Base-by-base conservation (phyloP, 1,284 basidiomycete species). In the Apiotrichum mycotoxinovorans region DNA sequence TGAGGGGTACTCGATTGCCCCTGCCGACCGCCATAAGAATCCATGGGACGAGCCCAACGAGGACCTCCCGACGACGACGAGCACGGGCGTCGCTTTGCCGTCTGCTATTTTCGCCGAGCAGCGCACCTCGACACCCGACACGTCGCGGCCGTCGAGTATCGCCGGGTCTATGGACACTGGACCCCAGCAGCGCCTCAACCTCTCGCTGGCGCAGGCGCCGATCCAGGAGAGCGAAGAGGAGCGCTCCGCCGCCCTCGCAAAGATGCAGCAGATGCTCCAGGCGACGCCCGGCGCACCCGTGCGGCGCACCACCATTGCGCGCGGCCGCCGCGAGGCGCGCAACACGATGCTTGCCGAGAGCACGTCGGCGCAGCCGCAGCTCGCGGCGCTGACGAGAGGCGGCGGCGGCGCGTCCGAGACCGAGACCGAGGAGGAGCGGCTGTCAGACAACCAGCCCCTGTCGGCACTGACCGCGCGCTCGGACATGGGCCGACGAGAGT, bases 1-100 rank as follows among this genome's bases (percentile, higher is more conserved):
- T 0, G 80, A 82, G 49, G 81, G 81, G 8, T 83, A 75, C 73
- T 79, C 79, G 12, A 77, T 82, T 12, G 79, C 81, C 17, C 81
- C 81, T 1, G 70, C 77, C 1, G 78, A 79, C 47, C 72, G 79
- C 44, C 80, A 80, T 61, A 70, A 78, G 47, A 76, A 70, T 57
- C 77, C 76, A 2, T 81, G 78, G 80, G 79, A 78, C 40, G 70
- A 76, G 17, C 69, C 71, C 1, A 70, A 66, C 47, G 68, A 72
- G 43, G 26, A 49, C 35, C 44, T 42, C 34, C 38, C 58, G n/a
- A 34, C 54, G 1, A n/a, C 60, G 7, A 42, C 56, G 4, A 33
- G 37, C 25, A 37, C n/a, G 4, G 51, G 56, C 11, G 57, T 62
- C 17, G 56, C 62, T 7, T 51, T 63, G 7, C 56, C 62, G 4